phyloP scores from a whole-genome alignment of 805 yeast genomes.

The Monosporozyma aerobia region DNA sequence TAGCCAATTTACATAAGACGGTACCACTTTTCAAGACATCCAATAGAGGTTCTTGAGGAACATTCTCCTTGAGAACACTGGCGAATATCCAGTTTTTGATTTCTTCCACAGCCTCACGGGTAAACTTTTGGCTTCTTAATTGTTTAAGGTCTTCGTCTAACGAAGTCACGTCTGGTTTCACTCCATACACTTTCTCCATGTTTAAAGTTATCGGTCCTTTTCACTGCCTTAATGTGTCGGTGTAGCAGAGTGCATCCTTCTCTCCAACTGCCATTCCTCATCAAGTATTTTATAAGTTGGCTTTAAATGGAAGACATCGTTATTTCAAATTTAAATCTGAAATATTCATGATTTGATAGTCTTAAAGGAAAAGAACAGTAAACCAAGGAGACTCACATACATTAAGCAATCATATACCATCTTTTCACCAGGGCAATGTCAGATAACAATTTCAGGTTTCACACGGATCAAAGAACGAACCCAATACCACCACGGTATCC shows the following conservation, averaged over 20 bases:
- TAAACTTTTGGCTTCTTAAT: slow-evolving; percentile 46
- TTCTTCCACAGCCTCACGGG: slow-evolving; percentile 30
- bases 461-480: neutral
- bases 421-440: neutral
- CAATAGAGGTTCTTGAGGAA: slow-evolving; percentile 32
- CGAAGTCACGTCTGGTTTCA: slow-evolving; percentile 40
- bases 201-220: no score
- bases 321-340: no score
- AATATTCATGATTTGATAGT: no score
- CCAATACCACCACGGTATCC: neutral
- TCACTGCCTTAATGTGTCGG: no score
- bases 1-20: slow-evolving; percentile 36
- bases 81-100: slow-evolving; percentile 48
- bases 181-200: neutral
- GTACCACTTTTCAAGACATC: slow-evolving; percentile 55
- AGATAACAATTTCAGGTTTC: neutral
- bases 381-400: no score
- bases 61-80: slow-evolving; percentile 27
- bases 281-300: no score
- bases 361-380: no score
- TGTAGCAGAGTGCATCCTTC: no score
- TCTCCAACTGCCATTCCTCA: no score
- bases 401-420: neutral
- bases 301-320: no score
- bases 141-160: slow-evolving; percentile 52